Base-by-base conservation (phyloP, 176 grass and related monocot species). In the Pharus latifolius region DNA sequence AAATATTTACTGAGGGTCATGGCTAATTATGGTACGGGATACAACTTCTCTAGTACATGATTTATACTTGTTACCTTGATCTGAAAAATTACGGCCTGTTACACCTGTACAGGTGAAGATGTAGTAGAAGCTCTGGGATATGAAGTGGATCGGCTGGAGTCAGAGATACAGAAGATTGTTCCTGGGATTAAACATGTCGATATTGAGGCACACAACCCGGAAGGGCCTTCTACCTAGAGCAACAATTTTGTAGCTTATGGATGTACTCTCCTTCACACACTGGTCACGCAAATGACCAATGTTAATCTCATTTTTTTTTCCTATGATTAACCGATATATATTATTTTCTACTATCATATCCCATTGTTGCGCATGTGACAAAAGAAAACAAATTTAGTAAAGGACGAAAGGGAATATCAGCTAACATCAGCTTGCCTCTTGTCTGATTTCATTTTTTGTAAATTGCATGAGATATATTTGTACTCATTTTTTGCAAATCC, bases 171-270 rank as follows among this genome's bases (percentile, higher is more conserved):
- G 71, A 99, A 86, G 46, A 85, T 99, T 68, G 96, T 94, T 37
- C 90, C 96, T 52, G 96, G 96, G 17, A 94, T 95, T 52, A 87
- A 45, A 63, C 87, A 99, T 86, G 96, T 91, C 29, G 96, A 99
- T 82, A 99, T 95, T 34, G 96, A 99, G 62, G 87, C 90, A 56
- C 96, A 99, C 79, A 95, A 99, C 70, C 96, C 96, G 6, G 90
- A 99, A 79, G 91, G 60, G 44, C 80, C 88, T 37, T 63, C 79
- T 37, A 51, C 80, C 60, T 79, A 78, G 72, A 65, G 57, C 72
- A 80, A 46, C 74, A 49, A 31, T 52, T 76, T 65, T 80, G 49
- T 76, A 74, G 53, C 54, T 70, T 70, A 70, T 30, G 5, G 16
- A 53, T 57, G 34, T 73, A 73, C 52, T 26, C 24, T 9, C 35